Evolutionary conservation across 2,329 filamentous ascomycete genomes (phyloP).

Genomic region (Aspergillus sp.): DNA sequence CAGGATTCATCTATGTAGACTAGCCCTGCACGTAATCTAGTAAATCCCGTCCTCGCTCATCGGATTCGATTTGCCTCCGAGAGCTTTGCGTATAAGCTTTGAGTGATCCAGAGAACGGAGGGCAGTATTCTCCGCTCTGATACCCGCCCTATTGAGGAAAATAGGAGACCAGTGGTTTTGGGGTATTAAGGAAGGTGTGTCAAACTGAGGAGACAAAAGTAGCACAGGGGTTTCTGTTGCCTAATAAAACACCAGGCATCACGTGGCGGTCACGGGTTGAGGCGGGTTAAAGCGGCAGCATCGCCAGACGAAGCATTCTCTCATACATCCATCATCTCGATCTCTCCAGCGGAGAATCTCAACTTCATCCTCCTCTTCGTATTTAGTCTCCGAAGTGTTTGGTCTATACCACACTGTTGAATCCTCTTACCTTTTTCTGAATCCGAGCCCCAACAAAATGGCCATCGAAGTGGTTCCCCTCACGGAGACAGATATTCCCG

Average conservation of each 20-base stretch:
- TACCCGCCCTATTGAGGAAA: too few species aligned
- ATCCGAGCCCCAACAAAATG: slow-evolving; percentile 35
- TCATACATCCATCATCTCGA: neutral
- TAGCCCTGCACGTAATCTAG: too few species aligned
- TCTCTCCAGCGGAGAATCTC: too few species aligned
- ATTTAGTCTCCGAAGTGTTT: neutral
- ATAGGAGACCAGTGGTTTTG: too few species aligned
- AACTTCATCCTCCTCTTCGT: too few species aligned
- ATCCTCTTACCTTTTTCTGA: neutral
- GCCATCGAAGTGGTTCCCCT: slow-evolving; percentile 56
- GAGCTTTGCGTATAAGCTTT: too few species aligned
- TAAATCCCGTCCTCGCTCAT: too few species aligned
- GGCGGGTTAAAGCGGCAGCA: neutral
- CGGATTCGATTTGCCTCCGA: too few species aligned
- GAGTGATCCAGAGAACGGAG: too few species aligned
- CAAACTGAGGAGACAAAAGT: neutral
- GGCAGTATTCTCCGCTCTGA: too few species aligned
- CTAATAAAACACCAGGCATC: neutral
- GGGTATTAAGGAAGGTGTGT: too few species aligned
- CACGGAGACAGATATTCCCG: slow-evolving; percentile 61
- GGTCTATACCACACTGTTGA: neutral
- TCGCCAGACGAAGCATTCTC: neutral
- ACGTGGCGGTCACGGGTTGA: neutral
- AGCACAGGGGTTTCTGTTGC: neutral
- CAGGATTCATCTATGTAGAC: too few species aligned